These are phyloP conservation scores for Myriosclerotinia curreyana DNA, from an alignment of 2,329 filamentous ascomycete species.

Conservation along the genomic window DNA sequence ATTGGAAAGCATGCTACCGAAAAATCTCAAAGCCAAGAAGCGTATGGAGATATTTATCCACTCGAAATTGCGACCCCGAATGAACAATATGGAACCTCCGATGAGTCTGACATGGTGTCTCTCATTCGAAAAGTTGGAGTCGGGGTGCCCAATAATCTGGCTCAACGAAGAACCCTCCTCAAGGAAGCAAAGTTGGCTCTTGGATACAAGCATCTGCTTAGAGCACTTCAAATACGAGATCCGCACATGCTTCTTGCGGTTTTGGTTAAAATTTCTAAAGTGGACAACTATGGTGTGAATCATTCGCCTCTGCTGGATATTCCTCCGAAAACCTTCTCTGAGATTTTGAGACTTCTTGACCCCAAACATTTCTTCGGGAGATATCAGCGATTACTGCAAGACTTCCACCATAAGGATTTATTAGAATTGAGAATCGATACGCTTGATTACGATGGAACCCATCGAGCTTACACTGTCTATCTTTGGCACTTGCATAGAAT, in stretches of 20 bases:
- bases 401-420: constrained; percentile 49
- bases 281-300: constrained; percentile 24
- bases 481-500: constrained; percentile 27
- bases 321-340: constrained; percentile 56
- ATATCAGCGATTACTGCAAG: constrained; percentile 46
- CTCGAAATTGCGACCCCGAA: neutral
- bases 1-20: constrained; percentile 1
- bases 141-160: neutral
- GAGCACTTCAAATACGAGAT: constrained; percentile 13
- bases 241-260: constrained; percentile 13
- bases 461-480: constrained; percentile 31
- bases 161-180: constrained; percentile 10
- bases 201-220: constrained; percentile 13
- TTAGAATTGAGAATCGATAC: constrained; percentile 30
- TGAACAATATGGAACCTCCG: neutral
- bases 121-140: constrained; percentile 15
- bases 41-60: constrained; percentile 16
- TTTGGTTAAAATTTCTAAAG: constrained; percentile 25
- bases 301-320: constrained; percentile 16
- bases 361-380: constrained; percentile 51
- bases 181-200: constrained; percentile 3
- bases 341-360: constrained; percentile 61
- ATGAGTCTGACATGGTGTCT: constrained; percentile 12
- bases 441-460: constrained; percentile 23
- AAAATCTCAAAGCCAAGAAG: constrained; percentile 18